Conservation (phyloP, 352 stramenopile species). For the Globisporangium cederbergense region DNA sequence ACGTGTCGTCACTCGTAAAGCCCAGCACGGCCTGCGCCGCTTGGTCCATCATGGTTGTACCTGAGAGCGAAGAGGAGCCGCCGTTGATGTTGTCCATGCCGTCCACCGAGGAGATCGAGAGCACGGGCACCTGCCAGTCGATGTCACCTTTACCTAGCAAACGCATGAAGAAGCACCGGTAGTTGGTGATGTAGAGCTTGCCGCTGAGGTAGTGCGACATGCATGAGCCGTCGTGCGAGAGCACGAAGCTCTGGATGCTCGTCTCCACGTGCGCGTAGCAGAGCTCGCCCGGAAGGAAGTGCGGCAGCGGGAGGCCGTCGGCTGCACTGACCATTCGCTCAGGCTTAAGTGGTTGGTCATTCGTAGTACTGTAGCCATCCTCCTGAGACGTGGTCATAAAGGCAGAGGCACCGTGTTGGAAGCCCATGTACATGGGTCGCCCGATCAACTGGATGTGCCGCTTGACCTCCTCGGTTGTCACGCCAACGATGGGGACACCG, state of each 20-base stretch:
- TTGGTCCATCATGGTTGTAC: conserved; percentile 46
- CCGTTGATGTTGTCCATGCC: conserved; percentile 35
- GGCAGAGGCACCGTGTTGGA: conserved; percentile 37
- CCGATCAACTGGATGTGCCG: conserved; percentile 67
- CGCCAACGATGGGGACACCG: conserved; percentile 57
- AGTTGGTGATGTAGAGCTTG: conserved; percentile 83
- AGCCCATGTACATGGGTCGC: conserved; percentile 68
- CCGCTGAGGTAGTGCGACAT: conserved; percentile 67
- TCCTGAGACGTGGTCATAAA: conserved; percentile 12
- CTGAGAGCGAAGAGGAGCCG: conserved; percentile 11
- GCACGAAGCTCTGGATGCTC: conserved; percentile 55
- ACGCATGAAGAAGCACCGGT: conserved; percentile 74
- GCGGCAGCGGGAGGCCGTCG: conserved; percentile 14
- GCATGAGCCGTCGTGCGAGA: conserved; percentile 65
- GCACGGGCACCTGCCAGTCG: conserved; percentile 73
- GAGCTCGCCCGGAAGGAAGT: conserved; percentile 68
- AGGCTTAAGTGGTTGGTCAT: not conserved
- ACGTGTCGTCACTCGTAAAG: conserved; percentile 48
- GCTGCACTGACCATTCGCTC: not conserved
- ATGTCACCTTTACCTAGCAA: conserved; percentile 46
- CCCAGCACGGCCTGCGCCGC: conserved; percentile 58
- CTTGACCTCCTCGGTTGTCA: conserved; percentile 81
- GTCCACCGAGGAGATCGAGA: conserved; percentile 72
- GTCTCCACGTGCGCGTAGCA: conserved; percentile 81
- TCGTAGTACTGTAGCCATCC: conserved; percentile 12